Evolutionary conservation across 495 filamentous ascomycete species (phyloP), one percentile per base, ranked within the genome.

Genomic region (Penicillium riverlandense): DNA sequence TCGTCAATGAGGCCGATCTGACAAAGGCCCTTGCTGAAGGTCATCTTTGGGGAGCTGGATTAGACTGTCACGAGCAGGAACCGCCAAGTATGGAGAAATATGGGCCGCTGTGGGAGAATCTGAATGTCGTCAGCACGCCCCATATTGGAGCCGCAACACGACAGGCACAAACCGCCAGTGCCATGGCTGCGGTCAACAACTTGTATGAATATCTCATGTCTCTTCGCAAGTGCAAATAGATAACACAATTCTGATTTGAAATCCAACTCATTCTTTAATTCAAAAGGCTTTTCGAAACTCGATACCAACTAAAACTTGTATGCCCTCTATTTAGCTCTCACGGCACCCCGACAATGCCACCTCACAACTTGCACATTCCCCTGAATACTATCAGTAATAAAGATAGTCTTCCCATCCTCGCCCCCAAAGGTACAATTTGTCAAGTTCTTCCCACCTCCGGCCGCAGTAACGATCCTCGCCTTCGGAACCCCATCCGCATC

Each of bases 1-100:
- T 81, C 40, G 70, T 82, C 9, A 68, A 80, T 35, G 79, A 82
- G 50, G 47, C 38, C 1, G 76, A 71, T 15, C 50, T 82, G 0
- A 58, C 71, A 1, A 52, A 58, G 11, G 78, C 73, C 2, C 55
- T 82, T 6, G 54, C 52, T 35, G 59, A 71, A 8, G 59, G 65
- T 8, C 59, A 60, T 47, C 74, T 82, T 9, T 72, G 66, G 16
- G 79, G 77, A 4, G 73, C 73, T 11, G 77, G 54, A 13, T 37
- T 63, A 9, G 59, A 63, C 29, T 56, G 53, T 31, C 54, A 57
- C 43, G 59, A 59, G 39, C 52, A 58, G 30, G 59, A 63, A 35
- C 59, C 59, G 13, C 59, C 59, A 10, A 53, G 29, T 8, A 10
- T 28, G 9, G 57, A 54, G 33, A 55, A 41, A 22, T 61, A 63